phyloP scores from a whole-genome alignment of 345 rosid species.

The Arabidopsis thaliana region DNA sequence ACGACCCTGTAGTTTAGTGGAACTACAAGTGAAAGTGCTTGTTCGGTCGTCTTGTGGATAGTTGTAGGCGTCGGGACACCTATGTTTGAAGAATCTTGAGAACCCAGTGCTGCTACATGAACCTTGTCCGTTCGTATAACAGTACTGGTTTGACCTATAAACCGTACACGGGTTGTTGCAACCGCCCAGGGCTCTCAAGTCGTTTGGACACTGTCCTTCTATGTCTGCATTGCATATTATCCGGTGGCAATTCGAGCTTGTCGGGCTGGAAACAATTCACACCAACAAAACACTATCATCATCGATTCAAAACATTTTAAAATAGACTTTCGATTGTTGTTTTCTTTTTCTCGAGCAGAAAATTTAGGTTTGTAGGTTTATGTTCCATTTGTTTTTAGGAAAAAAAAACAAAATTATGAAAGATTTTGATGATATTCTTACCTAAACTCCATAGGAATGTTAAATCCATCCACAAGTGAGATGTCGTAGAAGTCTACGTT shows the following conservation, averaged over 20 bases:
- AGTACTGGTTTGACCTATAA: conserved; percentile 49
- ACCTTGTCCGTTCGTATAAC: conserved; percentile 53
- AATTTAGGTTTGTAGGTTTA: no score
- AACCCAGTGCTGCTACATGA: conserved; percentile 28
- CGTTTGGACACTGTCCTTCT: conserved; percentile 60
- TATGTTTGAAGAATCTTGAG: conserved; percentile 50
- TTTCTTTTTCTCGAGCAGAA: no score
- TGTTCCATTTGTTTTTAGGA: no score
- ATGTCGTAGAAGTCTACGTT: conserved; percentile 46
- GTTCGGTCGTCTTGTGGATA: conserved; percentile 52
- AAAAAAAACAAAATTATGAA: neutral
- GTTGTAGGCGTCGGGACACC: conserved; percentile 51
- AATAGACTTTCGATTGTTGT: no score
- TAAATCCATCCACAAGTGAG: conserved; percentile 46
- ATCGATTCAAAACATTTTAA: no score
- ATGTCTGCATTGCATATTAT: conserved; percentile 56
- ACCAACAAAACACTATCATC: neutral
- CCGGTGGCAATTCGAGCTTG: conserved; percentile 44
- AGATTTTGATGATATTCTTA: conserved; percentile 3
- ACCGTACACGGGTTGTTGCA: conserved; percentile 62
- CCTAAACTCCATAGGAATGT: conserved; percentile 49
- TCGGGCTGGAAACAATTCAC: conserved; percentile 42
- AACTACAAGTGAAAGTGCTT: conserved; percentile 50
- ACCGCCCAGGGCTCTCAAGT: conserved; percentile 43
- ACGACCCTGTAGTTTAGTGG: conserved; percentile 51